Base-by-base conservation (phyloP, 2,329 filamentous ascomycete genomes). In the Colletotrichum kahawae region DNA sequence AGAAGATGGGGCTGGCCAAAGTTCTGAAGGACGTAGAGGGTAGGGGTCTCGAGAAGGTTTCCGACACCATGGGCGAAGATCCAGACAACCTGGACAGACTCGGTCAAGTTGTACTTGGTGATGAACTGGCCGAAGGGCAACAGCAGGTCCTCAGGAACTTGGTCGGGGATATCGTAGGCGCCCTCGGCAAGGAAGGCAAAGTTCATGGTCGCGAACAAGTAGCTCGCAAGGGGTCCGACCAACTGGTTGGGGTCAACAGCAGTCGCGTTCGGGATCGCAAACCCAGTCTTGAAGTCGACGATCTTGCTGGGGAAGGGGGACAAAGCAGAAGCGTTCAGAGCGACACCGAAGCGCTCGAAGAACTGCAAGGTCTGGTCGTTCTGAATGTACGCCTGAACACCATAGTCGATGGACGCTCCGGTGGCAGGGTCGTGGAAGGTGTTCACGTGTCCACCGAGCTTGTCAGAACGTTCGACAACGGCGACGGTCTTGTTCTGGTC, bases 401-500 rank as follows among this genome's bases (percentile, higher is more conserved):
- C 84, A 67, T 82, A 85, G 75, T 86, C 82, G 72, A 81, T 81
- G 7, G 79, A 72, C 1, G 67, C 77, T 10, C 82, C 83, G 8
- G 82, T 84, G 10, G 82, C 79, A 27, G 84, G 84, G 60, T 85
- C 85, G 4, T 78, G 81, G 77, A 87, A 90, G 13, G 87, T 89
- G 43, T 88, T 80, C 9, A 87, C 85, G 74, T 90, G 87, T 2
- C 89, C 88, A 14, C 89, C 89, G 29, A 77, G 60, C 14, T 24
- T 70, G 13, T 74, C 70, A 13, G 51, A 12, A 1, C 38, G 59
- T 31, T 90, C 88, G 67, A 91, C 84, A 34, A 91, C 81, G 6
- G 89, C 79, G 0, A 87, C 84, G 2, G 81, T 86, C 76, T 88
- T 84, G 27, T 85, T 82, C 59, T 90, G 88, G 27, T 90, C 87